Evolutionary conservation across 352 stramenopile species (phyloP).

Genomic region (Elongisporangium prolatum): DNA sequence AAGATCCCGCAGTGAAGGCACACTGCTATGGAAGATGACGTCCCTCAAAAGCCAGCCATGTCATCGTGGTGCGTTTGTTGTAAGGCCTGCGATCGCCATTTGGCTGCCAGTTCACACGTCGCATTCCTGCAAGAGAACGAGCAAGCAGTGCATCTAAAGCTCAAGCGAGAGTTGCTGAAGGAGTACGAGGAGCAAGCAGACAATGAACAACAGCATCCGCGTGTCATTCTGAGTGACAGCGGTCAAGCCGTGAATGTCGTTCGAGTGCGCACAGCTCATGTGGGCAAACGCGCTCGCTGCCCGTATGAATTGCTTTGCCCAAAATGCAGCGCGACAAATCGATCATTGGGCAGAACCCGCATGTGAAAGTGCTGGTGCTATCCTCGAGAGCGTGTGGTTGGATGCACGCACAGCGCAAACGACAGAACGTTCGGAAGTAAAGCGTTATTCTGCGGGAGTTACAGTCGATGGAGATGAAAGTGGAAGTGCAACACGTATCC

Average conservation of each 20-base stretch:
- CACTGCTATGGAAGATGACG: too few relatives aligned
- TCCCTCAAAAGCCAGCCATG: neutral
- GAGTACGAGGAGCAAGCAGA: slow-evolving; percentile 20
- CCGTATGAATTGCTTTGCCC: slow-evolving; percentile 55
- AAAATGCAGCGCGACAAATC: slow-evolving; percentile 35
- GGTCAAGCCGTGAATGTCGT: slow-evolving; percentile 30
- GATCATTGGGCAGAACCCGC: slow-evolving; percentile 24
- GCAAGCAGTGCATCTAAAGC: slow-evolving; percentile 36
- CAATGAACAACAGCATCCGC: slow-evolving; percentile 15
- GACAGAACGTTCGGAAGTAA: neutral
- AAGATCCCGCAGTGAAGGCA: neutral
- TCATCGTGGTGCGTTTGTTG: slow-evolving; percentile 23
- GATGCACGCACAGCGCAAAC: slow-evolving; percentile 16
- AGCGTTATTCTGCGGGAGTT: neutral
- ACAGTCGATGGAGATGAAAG: neutral
- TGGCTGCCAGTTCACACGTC: slow-evolving; percentile 35
- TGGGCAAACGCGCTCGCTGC: slow-evolving; percentile 23
- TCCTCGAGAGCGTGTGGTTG: slow-evolving; percentile 27
- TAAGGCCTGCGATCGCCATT: slow-evolving; percentile 17
- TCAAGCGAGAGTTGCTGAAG: slow-evolving; percentile 29
- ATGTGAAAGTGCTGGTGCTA: slow-evolving; percentile 18
- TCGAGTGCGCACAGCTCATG: slow-evolving; percentile 40
- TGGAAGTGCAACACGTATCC: neutral
- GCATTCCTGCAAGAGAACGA: slow-evolving; percentile 48
- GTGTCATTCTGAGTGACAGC: slow-evolving; percentile 25